Evolutionary conservation across 148 eudicot genomes (phyloP).

Genomic region (Vaccinium myrtillus): DNA sequence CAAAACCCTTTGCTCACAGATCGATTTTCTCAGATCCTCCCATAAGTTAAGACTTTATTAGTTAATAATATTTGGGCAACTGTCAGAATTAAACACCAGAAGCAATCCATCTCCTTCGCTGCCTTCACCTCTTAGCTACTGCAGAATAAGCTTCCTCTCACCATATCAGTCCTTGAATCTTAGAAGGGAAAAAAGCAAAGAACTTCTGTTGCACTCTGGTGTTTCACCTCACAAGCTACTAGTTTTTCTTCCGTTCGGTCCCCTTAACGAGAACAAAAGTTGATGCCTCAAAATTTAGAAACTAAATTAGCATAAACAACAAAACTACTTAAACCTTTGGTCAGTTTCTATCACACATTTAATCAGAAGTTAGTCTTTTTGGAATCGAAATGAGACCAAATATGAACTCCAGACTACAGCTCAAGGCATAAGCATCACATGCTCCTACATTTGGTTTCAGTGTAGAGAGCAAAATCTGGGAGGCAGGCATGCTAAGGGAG

Average conservation of each 20-base stretch:
- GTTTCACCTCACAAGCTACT: slow-evolving; percentile 1
- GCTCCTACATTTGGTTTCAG: neutral
- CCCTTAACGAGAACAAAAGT: too few species aligned
- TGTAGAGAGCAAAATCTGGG: neutral
- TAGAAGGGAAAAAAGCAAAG: neutral
- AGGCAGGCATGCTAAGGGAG: neutral
- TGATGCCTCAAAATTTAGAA: neutral
- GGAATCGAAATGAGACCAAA: neutral
- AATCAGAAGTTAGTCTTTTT: neutral
- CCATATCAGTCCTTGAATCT: neutral
- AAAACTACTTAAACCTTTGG: neutral
- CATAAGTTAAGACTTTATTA: neutral
- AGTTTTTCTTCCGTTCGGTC: neutral
- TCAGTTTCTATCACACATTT: slow-evolving; percentile 1
- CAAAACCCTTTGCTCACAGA: neutral
- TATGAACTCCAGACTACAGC: neutral
- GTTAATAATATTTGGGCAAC: neutral
- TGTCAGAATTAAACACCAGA: neutral
- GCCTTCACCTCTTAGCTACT: neutral
- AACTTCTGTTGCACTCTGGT: neutral
- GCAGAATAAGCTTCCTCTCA: neutral
- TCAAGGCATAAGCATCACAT: slow-evolving; percentile 11
- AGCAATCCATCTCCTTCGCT: neutral
- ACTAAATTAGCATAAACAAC: neutral
- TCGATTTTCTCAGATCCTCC: neutral